These are phyloP conservation scores for Fonsecaea multimorphosa DNA, from an alignment of 2,329 filamentous ascomycete genomes.

Conservation along the genomic window DNA sequence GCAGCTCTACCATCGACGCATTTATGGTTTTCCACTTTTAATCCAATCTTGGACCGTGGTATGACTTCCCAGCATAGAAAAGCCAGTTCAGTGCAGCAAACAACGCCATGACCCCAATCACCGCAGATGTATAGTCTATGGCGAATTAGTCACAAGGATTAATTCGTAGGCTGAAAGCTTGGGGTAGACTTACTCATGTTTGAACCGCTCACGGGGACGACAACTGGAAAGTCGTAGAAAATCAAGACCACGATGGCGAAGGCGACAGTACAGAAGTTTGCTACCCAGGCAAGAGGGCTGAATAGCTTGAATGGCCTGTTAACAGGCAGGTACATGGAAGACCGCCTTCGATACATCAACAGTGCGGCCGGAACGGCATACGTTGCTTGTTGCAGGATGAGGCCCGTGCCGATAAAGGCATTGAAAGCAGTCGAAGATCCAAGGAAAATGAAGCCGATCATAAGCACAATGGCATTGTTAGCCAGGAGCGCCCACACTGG, in stretches of 20 bases:
- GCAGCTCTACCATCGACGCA: background rate
- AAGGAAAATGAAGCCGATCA: conserved; percentile 43
- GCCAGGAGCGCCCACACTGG: conserved; percentile 40
- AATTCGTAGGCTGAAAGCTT: background rate
- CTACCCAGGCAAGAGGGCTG: conserved; percentile 40
- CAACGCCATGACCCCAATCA: conserved; percentile 37
- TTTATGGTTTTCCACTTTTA: background rate
- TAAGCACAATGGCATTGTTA: conserved; percentile 37
- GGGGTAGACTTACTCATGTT: conserved; percentile 43
- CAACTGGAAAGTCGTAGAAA: conserved; percentile 44
- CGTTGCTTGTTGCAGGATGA: conserved; percentile 34
- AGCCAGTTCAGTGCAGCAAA: conserved; percentile 39
- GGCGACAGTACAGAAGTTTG: conserved; percentile 40
- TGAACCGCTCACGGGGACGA: conserved; percentile 40
- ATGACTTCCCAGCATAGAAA: conserved; percentile 35
- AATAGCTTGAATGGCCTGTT: conserved; percentile 23
- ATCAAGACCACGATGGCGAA: conserved; percentile 41
- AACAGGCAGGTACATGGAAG: conserved; percentile 36
- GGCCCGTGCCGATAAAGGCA: conserved; percentile 40
- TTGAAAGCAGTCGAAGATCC: conserved; percentile 42
- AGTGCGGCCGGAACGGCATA: conserved; percentile 43
- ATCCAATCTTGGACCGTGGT: conserved; percentile 31
- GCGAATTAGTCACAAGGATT: background rate
- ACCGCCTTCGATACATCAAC: conserved; percentile 41
- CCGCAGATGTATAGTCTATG: conserved; percentile 37